Base-by-base conservation (phyloP, 2,329 filamentous ascomycete genomes). In the Arachnomyces sp. region DNA sequence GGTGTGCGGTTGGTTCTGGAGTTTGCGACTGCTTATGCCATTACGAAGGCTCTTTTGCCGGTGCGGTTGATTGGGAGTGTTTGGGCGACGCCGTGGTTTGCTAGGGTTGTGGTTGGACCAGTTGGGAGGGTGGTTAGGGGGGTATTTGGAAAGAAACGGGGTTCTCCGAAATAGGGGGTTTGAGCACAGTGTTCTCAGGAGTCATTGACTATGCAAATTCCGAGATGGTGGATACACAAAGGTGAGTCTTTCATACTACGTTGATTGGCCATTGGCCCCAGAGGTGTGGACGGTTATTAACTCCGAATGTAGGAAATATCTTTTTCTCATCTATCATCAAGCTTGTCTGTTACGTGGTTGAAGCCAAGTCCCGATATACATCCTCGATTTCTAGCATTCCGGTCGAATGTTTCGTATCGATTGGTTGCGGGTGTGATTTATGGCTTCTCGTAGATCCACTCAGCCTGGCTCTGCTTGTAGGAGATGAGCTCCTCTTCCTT, bases 381-480 rank as follows among this genome's bases (percentile, higher is more conserved):
- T 36, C 38, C 46, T 40, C 39, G 31, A 41, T 44, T n/a, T 45
- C 35, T 49, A 52, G 44, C 33, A 33, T 44, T 44, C 44, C 40
- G 43, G 39, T 33, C 44, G 43, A 37, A 36, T 31, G 32, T 44
- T 18, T 17, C 41, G 47, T 25, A 47, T 43, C 39, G 34, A 36
- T 43, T 36, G 43, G 33, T 42, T 43, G 49, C 57, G 50, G 9
- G 20, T 25, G 20, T 34, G 51, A 57, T 62, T 56, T 67, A 68
- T 48, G 72, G 57, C 77, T 93, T 90, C 84, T 98, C 92, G 77
- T 95, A 96, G 76, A 96, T 76, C 92, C 92, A 96, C 76, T 84
- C 79, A 72, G 84, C 78, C 73, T 85, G 77, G 65, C 84, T 75
- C 55, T 75, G 74, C 79, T 92, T 90, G 80, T 84, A 96, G 72